phyloP scores from a whole-genome alignment of 164 flowering plant genomes.

The Umbellularia californica region DNA sequence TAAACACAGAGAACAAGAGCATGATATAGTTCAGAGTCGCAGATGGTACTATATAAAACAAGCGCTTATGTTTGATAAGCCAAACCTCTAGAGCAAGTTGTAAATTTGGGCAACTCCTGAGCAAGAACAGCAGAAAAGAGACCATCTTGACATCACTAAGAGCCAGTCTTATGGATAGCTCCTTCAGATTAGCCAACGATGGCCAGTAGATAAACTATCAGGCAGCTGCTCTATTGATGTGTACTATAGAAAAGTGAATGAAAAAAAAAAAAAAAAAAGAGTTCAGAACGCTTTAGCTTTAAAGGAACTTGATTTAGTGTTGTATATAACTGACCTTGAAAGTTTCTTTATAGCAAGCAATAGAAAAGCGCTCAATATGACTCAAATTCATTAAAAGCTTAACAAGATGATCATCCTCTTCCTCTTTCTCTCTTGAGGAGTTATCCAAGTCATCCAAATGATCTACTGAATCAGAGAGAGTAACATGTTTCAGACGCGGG shows the following conservation, averaged over 20 bases:
- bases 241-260: not conserved
- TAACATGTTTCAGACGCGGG: not conserved
- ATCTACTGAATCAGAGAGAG: not conserved
- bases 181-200: not conserved
- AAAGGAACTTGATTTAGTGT: not conserved
- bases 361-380: not conserved
- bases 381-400: not conserved
- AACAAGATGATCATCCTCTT: not conserved
- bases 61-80: not conserved
- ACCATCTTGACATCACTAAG: not conserved
- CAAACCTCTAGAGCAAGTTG: not conserved
- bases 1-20: not conserved
- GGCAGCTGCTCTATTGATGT: not conserved
- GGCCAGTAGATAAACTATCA: not conserved
- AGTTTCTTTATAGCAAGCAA: not conserved
- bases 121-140: not conserved
- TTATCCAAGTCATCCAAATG: not conserved
- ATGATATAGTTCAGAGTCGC: not conserved
- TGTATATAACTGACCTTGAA: not conserved
- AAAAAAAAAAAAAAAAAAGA: not conserved
- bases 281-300: not conserved
- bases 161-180: not conserved
- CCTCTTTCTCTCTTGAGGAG: not conserved
- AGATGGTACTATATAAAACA: not conserved
- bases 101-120: conserved; percentile 3